phyloP scores from a whole-genome alignment of 2,329 filamentous ascomycete genomes.

The Aaosphaeria pasadenensis region DNA sequence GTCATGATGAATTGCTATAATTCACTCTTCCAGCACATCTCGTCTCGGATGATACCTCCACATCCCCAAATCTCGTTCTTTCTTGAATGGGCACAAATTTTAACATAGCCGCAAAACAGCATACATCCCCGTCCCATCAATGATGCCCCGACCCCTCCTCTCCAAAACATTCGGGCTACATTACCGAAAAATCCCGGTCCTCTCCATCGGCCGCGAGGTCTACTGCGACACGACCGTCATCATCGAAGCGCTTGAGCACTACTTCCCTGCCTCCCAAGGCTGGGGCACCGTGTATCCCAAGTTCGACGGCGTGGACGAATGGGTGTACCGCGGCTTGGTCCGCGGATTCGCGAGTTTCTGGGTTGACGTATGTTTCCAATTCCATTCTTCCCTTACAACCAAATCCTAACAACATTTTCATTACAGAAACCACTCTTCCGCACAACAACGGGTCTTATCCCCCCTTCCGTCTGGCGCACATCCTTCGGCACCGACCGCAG shows the following conservation, averaged over 20 bases:
- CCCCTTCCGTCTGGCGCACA: constrained; percentile 38
- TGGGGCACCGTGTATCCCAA: constrained; percentile 36
- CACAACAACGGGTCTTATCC: constrained; percentile 41
- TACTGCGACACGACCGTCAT: constrained; percentile 36
- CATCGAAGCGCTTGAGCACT: constrained; percentile 32
- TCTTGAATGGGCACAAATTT: no score
- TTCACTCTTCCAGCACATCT: no score
- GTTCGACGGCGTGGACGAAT: constrained; percentile 17
- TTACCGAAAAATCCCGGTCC: constrained; percentile 38
- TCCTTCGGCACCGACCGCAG: constrained; percentile 38
- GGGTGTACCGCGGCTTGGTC: constrained; percentile 34
- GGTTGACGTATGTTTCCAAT: constrained; percentile 28
- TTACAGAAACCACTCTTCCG: constrained; percentile 36
- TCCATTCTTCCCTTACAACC: background rate
- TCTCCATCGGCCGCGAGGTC: constrained; percentile 30
- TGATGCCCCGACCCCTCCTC: constrained; percentile 39
- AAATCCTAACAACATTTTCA: background rate
- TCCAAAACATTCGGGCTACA: constrained; percentile 33
- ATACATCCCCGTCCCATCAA: constrained; percentile 38
- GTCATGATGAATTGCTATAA: background rate
- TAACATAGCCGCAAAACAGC: constrained; percentile 6
- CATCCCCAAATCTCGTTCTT: no score
- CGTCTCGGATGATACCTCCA: no score
- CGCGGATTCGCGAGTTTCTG: constrained; percentile 42
- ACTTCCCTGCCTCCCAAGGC: constrained; percentile 22